Conservation (phyloP, 2,329 filamentous ascomycete genomes). For the Penicillium thymicola region DNA sequence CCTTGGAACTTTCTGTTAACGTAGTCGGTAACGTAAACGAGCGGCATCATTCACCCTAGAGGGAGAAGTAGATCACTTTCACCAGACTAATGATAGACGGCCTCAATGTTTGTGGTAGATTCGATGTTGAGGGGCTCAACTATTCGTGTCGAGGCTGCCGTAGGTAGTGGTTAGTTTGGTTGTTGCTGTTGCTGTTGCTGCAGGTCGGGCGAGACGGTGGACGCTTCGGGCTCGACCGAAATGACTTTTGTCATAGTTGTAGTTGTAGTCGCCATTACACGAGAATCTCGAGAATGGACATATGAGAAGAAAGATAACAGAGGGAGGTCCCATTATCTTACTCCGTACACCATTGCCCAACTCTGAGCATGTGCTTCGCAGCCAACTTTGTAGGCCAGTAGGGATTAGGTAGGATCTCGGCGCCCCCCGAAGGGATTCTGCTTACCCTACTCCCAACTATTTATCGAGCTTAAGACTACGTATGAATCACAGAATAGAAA, state of each 20-base stretch:
- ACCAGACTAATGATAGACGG: too few relatives aligned
- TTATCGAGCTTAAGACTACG: background rate
- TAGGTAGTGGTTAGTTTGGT: background rate
- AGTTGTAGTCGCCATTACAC: background rate
- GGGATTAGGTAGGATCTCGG: background rate
- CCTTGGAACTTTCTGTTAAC: too few relatives aligned
- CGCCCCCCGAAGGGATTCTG: background rate
- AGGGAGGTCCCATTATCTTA: background rate
- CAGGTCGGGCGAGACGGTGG: background rate
- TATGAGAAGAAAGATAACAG: background rate
- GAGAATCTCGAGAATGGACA: background rate
- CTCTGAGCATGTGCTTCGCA: slow-evolving; percentile 44
- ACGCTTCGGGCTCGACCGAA: background rate
- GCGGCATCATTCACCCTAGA: too few relatives aligned
- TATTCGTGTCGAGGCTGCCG: background rate
- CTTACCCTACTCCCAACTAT: too few relatives aligned
- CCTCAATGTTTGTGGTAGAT: background rate
- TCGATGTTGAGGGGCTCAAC: slow-evolving; percentile 4
- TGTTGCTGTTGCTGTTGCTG: background rate
- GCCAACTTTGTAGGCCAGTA: too few relatives aligned
- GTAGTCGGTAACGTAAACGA: too few relatives aligned
- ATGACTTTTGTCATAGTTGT: background rate
- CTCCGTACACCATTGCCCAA: background rate
- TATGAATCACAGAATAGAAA: background rate
- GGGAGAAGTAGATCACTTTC: too few relatives aligned